Conservation (phyloP, 2,329 filamentous ascomycete genomes). For the Xylaria sp. region DNA sequence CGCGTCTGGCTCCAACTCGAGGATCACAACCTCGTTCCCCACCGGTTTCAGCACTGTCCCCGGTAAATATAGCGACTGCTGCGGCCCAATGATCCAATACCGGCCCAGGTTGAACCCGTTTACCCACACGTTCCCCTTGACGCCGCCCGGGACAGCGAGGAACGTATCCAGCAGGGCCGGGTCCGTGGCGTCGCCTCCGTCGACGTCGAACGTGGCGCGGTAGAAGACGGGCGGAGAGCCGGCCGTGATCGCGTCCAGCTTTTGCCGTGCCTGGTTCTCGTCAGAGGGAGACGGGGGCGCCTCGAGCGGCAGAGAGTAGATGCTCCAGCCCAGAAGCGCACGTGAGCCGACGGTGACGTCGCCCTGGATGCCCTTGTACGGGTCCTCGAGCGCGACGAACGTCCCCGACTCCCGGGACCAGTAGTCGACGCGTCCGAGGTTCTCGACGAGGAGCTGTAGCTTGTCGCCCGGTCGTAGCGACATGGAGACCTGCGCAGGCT, state of each 20-base stretch:
- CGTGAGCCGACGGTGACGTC: slow-evolving; percentile 54
- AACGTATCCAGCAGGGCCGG: slow-evolving; percentile 49
- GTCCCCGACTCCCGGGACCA: slow-evolving; percentile 49
- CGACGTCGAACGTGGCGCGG: slow-evolving; percentile 46
- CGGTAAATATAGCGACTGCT: slow-evolving; percentile 59
- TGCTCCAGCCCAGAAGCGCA: slow-evolving; percentile 53
- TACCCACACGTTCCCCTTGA: slow-evolving; percentile 59
- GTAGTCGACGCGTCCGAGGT: slow-evolving; percentile 62
- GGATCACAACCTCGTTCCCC: slow-evolving; percentile 54
- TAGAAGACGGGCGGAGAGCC: slow-evolving; percentile 47
- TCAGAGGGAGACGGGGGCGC: slow-evolving; percentile 38
- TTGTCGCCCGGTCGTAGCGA: slow-evolving; percentile 53
- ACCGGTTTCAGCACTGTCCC: slow-evolving; percentile 51
- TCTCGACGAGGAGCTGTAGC: slow-evolving; percentile 59
- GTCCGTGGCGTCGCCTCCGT: slow-evolving; percentile 44
- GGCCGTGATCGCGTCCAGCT: neutral
- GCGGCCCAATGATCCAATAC: slow-evolving; percentile 60
- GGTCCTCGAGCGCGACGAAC: slow-evolving; percentile 53
- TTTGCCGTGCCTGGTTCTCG: neutral
- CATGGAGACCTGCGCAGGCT: slow-evolving; percentile 53
- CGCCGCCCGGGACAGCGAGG: slow-evolving; percentile 52
- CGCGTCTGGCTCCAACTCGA: slow-evolving; percentile 55
- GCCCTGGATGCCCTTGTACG: slow-evolving; percentile 57
- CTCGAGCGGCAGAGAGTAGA: slow-evolving; percentile 53
- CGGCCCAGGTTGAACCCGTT: slow-evolving; percentile 58